Base-by-base conservation (phyloP, 108 stramenopile species). In the Pseudonitzschia multiseries region DNA sequence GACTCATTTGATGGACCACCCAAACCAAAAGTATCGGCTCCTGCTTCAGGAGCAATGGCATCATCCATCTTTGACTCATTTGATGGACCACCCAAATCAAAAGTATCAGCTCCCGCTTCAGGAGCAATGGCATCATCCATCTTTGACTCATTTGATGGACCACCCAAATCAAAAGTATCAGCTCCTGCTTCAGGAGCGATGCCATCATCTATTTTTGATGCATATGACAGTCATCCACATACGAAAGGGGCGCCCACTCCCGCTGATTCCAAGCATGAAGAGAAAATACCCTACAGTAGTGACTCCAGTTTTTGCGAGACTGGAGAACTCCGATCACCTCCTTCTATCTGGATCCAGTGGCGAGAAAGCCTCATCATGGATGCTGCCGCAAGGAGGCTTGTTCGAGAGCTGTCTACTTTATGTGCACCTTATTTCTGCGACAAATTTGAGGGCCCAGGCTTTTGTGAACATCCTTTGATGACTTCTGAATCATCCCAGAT, bases 321-420 rank as follows among this genome's bases (percentile, higher is more conserved):
- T 3, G 28, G 28, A 67, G 46, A 67, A 12, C 22, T 67, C 12
- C 69, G 76, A 29, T 21, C n/a, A 17, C 22, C 74, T 6, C 84
- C 87, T 22, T 28, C 26, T 31, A 18, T 93, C 4, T 93, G 93
- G 93, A 68, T 28, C 27, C 82, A 91, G 68, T 89, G 87, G 93
- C 71, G 76, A 61, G 61, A 82, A 21, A 27, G 73, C 0, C 41
- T 84, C 9, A 61, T 89, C 26, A 27, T 68, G 27, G 61, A 75
- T 31, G 50, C 66, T 61, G 79, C 71, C 69, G 88, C 87, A 26
- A 67, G 90, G 22, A 81, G 85, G 27, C 69, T 93, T 24, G 51
- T 93, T 50, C 77, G 93, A 68, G 93, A 93, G 64, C 64, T 91
- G 43, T 86, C 81, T 24, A 73, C 84, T 28, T 54, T 91, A 46